Evolutionary conservation across 768 basidiomycete species (phyloP).

Genomic region (Cystofilobasidium capitatum): DNA sequence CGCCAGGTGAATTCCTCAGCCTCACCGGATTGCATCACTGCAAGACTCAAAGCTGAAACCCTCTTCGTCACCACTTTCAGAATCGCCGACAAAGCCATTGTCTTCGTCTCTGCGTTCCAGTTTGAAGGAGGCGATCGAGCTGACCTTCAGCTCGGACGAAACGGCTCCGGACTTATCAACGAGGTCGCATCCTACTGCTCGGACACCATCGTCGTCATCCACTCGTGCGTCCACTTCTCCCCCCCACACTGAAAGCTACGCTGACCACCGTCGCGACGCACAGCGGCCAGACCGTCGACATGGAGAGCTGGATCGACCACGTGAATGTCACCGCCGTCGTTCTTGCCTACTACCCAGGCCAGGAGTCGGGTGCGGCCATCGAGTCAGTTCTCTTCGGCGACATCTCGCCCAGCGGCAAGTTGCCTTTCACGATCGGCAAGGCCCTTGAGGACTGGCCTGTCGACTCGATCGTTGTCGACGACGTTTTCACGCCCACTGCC

Average conservation of each 20-base stretch:
- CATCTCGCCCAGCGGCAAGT: constrained; percentile 61
- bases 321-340: constrained; percentile 24
- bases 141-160: constrained; percentile 24
- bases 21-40: no score
- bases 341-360: constrained; percentile 40
- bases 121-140: constrained; percentile 37
- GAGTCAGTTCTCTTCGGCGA: constrained; percentile 61
- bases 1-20: no score
- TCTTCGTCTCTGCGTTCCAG: constrained; percentile 37
- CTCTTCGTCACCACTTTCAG: no score
- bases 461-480: constrained; percentile 3
- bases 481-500: constrained; percentile 17
- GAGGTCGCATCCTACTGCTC: constrained; percentile 9
- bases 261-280: constrained; percentile 5
- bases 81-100: constrained; percentile 37
- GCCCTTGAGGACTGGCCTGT: constrained; percentile 49
- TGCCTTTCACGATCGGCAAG: constrained; percentile 71
- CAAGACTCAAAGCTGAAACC: no score
- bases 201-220: constrained; percentile 14
- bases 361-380: constrained; percentile 62
- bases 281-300: constrained; percentile 21
- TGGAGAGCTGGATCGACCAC: constrained; percentile 25
- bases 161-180: constrained; percentile 19
- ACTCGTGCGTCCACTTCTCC: not conserved
- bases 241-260: no score